Base-by-base conservation (phyloP, 345 rosid genomes). In the Raphanus sativus region DNA sequence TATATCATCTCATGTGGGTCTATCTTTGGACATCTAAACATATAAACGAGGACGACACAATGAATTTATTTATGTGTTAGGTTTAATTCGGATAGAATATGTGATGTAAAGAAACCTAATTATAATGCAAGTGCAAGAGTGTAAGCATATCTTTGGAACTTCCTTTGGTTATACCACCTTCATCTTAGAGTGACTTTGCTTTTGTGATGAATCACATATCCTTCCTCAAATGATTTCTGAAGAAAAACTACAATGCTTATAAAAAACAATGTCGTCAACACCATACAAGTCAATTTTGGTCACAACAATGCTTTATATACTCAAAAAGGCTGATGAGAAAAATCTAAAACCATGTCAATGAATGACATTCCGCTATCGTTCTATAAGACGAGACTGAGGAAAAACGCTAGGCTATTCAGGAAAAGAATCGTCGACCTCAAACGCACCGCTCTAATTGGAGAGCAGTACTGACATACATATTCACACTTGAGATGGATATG, bases 201-300 rank as follows among this genome's bases (percentile, higher is more conserved):
- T 81, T 87, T 10, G 32, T 38, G 86, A 90, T 48, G 4, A 90
- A 86, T 26, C 84, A 88, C 87, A 89, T 81, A 67, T 88, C 87
- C 28, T 55, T 55, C 60, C 11, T 52, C 12, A 55, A 87, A 91
- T 69, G 95, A 90, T 85, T 87, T 86, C 93, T 89, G 82, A 13
- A 70, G 4, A 10, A 56, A 15, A 56, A 15, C 4, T 28, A 28
- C 25, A 1, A 34, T 6, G 16, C 6, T 26, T 69, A 16, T 12
- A 13, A 45, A 13, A 45, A 45, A 45, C 2, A 13, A 13, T 45
- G 16, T 10, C 16, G 6, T 13, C 54, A 45, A 38, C 13, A 38
- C 45, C 45, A 40, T 40, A 40, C 48, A 40, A 40, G 48, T 40
- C 48, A 40, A 40, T 13, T 40, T 40, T 40, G 48, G 54, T n/a